Conservation (phyloP, 306 rosid species). For the Vigna hirtella region DNA sequence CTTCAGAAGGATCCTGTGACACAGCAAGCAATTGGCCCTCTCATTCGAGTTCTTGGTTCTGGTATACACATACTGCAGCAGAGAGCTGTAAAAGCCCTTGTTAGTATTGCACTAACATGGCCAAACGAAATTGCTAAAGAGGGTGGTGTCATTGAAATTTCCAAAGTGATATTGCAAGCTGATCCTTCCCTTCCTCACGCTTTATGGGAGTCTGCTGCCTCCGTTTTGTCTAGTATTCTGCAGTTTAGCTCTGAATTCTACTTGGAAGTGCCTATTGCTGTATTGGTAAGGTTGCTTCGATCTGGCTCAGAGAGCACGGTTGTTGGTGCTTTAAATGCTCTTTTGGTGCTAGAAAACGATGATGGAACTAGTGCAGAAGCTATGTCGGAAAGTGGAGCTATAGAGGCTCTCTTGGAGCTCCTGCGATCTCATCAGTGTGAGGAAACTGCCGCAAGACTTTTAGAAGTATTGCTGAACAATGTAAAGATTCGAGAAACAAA, state of each 20-base stretch:
- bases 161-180: constrained; percentile 91
- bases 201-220: constrained; percentile 97
- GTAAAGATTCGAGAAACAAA: constrained; percentile 95
- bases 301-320: constrained; percentile 90
- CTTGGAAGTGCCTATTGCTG: constrained; percentile 98
- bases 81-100: constrained; percentile 97
- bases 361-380: constrained; percentile 95
- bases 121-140: constrained; percentile 98
- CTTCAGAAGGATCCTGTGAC: constrained; percentile 91
- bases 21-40: constrained; percentile 91
- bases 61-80: constrained; percentile 94
- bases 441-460: constrained; percentile 93
- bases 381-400: constrained; percentile 99
- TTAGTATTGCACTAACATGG: constrained; percentile 91
- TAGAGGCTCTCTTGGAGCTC: constrained; percentile 98
- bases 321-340: constrained; percentile 93
- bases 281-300: constrained; percentile 92
- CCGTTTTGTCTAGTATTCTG: constrained; percentile 90
- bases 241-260: constrained; percentile 98
- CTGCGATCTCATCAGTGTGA: constrained; percentile 94
- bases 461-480: constrained; percentile 92
- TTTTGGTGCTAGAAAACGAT: constrained; percentile 94
- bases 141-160: constrained; percentile 90
- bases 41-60: constrained; percentile 85
- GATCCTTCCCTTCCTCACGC: constrained; percentile 98